A percentile compares a stretch with the other conserved stretches of the same genome.
Conservation (phyloP, 2,329 filamentous ascomycete genomes). For the Aureobasidium sp. region DNA sequence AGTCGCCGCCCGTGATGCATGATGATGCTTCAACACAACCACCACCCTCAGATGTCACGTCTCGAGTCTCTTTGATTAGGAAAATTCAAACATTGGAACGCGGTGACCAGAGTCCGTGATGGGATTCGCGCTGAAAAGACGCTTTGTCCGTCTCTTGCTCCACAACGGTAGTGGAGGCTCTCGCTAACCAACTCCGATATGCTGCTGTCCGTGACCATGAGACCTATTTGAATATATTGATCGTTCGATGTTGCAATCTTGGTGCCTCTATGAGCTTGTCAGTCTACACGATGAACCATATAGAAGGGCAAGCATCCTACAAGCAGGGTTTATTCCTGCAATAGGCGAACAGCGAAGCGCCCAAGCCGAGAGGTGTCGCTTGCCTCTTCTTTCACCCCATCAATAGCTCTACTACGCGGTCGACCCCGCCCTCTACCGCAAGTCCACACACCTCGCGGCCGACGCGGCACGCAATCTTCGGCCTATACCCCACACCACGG, state of each 20-base stretch:
- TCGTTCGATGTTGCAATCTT: neutral
- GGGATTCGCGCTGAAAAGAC: neutral
- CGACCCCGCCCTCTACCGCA: constrained; percentile 1
- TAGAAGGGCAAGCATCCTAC: neutral
- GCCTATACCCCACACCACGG: neutral
- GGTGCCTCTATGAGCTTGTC: neutral
- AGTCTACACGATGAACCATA: neutral
- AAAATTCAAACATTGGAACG: neutral
- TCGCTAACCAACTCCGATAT: constrained; percentile 5
- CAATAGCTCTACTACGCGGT: neutral
- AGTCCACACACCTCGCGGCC: neutral
- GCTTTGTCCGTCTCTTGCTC: constrained; percentile 7
- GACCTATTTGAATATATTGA: constrained; percentile 1
- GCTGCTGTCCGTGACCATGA: neutral
- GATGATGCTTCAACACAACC: constrained; percentile 5
- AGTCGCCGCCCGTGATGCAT: neutral
- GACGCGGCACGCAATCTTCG: neutral
- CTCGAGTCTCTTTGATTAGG: neutral
- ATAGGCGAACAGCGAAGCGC: neutral
- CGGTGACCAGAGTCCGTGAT: neutral
- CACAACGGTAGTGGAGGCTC: constrained; percentile 6
- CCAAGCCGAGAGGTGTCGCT: neutral
- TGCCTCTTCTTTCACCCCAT: neutral
- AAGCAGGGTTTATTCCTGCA: neutral
- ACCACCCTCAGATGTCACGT: neutral